Evolutionary conservation across 2,329 filamentous ascomycete genomes (phyloP).

Genomic region (Fusarium mangiferae): DNA sequence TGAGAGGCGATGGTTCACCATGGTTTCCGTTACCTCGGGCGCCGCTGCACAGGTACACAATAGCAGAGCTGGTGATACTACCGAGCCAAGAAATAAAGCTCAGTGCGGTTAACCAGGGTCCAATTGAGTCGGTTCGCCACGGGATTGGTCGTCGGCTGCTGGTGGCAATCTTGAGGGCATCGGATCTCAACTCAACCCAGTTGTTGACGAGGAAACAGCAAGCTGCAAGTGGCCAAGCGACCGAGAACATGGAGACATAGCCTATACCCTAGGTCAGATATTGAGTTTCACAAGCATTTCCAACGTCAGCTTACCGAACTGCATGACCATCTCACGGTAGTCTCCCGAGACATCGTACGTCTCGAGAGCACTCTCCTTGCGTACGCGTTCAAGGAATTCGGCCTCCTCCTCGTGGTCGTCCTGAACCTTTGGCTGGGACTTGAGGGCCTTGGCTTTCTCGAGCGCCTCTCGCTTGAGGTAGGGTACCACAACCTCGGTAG

Average conservation of each 20-base stretch:
- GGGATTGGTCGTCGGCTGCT: conserved; percentile 91
- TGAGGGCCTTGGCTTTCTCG: conserved; percentile 81
- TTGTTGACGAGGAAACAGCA: conserved; percentile 93
- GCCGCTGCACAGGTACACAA: conserved; percentile 89
- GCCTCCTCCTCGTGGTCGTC: conserved; percentile 80
- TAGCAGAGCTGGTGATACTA: conserved; percentile 84
- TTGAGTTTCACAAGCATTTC: neutral
- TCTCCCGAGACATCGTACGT: conserved; percentile 91
- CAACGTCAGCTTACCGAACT: conserved; percentile 65
- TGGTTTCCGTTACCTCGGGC: conserved; percentile 68
- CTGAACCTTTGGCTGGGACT: conserved; percentile 64
- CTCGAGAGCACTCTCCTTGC: conserved; percentile 83
- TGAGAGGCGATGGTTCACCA: conserved; percentile 76
- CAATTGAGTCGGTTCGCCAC: conserved; percentile 91
- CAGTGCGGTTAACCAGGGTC: conserved; percentile 87
- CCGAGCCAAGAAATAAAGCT: conserved; percentile 95
- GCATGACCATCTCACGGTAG: conserved; percentile 92
- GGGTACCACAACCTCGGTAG: conserved; percentile 85
- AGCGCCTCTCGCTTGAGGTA: conserved; percentile 83
- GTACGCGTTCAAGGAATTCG: conserved; percentile 81
- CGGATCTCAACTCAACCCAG: conserved; percentile 93
- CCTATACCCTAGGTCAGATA: conserved; percentile 56
- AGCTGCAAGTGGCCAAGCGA: conserved; percentile 93
- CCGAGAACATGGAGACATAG: conserved; percentile 90
- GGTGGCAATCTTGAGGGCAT: conserved; percentile 92